These are phyloP conservation scores for Hygrophila difformis DNA, from an alignment of 257 asterid species.

Conservation along the genomic window DNA sequence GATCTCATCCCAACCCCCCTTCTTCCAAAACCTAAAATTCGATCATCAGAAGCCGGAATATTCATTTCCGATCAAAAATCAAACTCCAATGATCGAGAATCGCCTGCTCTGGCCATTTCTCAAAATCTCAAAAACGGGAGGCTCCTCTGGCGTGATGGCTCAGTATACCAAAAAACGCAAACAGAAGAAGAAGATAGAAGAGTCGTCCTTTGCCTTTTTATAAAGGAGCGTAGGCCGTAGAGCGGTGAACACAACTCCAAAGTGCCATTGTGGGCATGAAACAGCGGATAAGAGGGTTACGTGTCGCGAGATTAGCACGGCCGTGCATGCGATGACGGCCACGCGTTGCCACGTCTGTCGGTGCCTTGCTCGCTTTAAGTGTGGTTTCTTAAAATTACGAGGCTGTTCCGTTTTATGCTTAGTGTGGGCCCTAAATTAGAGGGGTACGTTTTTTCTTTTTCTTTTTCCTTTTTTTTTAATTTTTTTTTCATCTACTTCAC, in stretches of 20 bases:
- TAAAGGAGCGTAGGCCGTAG: neutral
- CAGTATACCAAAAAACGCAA: constrained; percentile 13
- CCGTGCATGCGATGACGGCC: constrained; percentile 21
- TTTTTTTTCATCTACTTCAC: constrained; percentile 35
- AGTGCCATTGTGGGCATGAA: constrained; percentile 26
- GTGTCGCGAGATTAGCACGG: constrained; percentile 43
- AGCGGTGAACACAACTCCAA: constrained; percentile 28
- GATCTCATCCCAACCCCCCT: too few relatives aligned
- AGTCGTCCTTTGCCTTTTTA: too few relatives aligned
- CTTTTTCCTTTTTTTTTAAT: too few relatives aligned
- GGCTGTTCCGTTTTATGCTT: too few relatives aligned
- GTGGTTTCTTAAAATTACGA: constrained; percentile 18
- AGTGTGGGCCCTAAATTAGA: too few relatives aligned
- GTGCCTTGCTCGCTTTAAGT: neutral
- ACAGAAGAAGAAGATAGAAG: neutral
- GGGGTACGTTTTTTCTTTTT: too few relatives aligned
- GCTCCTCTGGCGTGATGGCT: constrained; percentile 23
- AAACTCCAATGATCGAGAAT: constrained; percentile 12
- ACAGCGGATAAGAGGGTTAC: constrained; percentile 18
- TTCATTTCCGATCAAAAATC: constrained; percentile 21
- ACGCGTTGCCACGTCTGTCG: constrained; percentile 48
- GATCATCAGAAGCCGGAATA: constrained; percentile 26
- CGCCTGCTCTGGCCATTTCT: too few relatives aligned
- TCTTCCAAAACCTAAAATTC: constrained; percentile 18
- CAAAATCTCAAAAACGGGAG: neutral